Conservation (phyloP, 2,329 filamentous ascomycete genomes). For the Tolypocladium guangdongense region DNA sequence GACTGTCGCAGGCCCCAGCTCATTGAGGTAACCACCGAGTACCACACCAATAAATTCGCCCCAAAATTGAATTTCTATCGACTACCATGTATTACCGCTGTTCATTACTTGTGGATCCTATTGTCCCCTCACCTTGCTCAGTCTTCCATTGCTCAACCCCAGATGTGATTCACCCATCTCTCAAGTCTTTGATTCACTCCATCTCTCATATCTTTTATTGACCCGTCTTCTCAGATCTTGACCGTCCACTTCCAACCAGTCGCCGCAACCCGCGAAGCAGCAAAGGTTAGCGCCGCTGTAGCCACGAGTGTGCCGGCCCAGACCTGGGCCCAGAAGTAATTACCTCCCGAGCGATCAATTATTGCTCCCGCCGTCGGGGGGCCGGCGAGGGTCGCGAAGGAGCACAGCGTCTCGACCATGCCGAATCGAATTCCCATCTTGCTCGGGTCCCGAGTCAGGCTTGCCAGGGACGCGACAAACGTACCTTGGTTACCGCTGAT, state of each 20-base stretch:
- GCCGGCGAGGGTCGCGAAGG: slow-evolving; percentile 32
- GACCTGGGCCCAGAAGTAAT: slow-evolving; percentile 32
- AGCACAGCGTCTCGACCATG: slow-evolving; percentile 31
- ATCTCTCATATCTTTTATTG: not conserved
- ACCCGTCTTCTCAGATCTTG: slow-evolving; percentile 17
- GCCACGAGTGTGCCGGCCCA: slow-evolving; percentile 33
- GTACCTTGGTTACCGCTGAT: slow-evolving; percentile 31
- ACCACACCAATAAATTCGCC: not conserved
- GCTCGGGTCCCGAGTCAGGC: slow-evolving; percentile 28
- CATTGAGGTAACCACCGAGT: not conserved
- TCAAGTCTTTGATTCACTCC: slow-evolving; percentile 15
- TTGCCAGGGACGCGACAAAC: slow-evolving; percentile 29
- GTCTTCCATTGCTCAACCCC: not conserved
- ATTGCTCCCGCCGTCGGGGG: slow-evolving; percentile 34
- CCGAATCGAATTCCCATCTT: slow-evolving; percentile 35
- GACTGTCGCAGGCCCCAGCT: not conserved
- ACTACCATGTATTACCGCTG: not conserved
- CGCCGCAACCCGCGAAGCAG: slow-evolving; percentile 21
- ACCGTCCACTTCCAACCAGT: slow-evolving; percentile 23
- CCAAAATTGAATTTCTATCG: not conserved
- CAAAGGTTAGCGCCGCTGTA: slow-evolving; percentile 18
- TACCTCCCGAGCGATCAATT: slow-evolving; percentile 27
- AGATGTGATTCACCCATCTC: too few species aligned
- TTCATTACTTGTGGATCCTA: not conserved
- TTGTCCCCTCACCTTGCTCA: not conserved